These are phyloP conservation scores for Malassezia sympodialis DNA, from an alignment of 1,284 basidiomycete species.

Conservation along the genomic window DNA sequence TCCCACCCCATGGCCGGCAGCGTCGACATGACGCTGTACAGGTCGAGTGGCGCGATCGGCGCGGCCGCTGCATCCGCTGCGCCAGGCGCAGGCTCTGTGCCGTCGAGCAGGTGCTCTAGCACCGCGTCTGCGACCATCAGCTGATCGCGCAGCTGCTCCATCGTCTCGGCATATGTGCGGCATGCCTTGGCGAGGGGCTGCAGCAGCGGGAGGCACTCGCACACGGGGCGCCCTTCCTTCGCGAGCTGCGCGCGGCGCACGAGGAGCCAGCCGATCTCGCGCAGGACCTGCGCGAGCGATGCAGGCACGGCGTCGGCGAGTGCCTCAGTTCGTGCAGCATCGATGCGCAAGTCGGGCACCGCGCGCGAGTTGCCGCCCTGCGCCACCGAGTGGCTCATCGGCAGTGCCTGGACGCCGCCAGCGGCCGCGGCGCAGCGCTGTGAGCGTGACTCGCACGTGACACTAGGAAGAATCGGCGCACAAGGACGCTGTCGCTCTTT, in stretches of 20 bases:
- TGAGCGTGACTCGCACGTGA: not conserved
- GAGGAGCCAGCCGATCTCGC: slow-evolving; percentile 13
- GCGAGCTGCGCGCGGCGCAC: slow-evolving; percentile 6
- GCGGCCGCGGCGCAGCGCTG: not conserved
- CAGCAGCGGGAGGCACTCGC: not conserved
- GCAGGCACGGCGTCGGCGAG: not conserved
- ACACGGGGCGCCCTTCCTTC: not conserved
- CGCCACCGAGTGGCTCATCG: not conserved
- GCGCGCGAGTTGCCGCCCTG: not conserved
- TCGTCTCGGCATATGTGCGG: not conserved
- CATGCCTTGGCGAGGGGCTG: slow-evolving; percentile 3
- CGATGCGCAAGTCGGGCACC: not conserved
- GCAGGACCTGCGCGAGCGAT: slow-evolving; percentile 6
- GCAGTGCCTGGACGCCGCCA: not conserved
- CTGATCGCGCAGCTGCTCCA: slow-evolving; percentile 4
- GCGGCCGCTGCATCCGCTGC: not conserved
- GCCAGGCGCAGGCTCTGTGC: not conserved
- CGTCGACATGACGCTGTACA: slow-evolving; percentile 11
- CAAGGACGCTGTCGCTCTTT: not conserved
- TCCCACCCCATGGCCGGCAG: slow-evolving; percentile 7
- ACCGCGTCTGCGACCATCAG: slow-evolving; percentile 9
- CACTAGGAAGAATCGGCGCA: not conserved
- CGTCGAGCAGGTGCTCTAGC: slow-evolving; percentile 5
- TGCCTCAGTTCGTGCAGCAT: not conserved
- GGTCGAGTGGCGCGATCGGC: slow-evolving; percentile 1